Evolutionary conservation across 1,284 basidiomycete genomes (phyloP).

Genomic region (Ganoderma sp.): DNA sequence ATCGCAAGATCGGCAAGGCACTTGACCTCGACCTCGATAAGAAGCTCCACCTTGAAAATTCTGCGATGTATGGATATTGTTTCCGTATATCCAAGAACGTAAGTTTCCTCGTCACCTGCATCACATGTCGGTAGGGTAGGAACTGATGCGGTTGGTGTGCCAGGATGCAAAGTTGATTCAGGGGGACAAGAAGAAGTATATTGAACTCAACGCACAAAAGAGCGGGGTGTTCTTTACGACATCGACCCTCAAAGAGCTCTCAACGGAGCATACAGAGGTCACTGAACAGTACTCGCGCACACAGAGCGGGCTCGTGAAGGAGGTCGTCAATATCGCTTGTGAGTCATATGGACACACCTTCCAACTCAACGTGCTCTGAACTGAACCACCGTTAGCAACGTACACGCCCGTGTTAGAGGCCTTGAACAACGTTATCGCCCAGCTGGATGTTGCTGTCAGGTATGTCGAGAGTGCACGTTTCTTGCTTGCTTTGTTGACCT

Average conservation of each 20-base stretch:
- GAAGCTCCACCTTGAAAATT: constrained; percentile 96
- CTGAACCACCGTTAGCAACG: constrained; percentile 60
- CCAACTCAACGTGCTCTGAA: neutral
- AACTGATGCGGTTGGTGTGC: constrained; percentile 3
- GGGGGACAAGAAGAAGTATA: constrained; percentile 70
- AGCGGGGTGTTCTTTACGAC: constrained; percentile 95
- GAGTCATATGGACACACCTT: constrained; percentile 38
- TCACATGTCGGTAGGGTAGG: neutral
- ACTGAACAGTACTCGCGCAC: constrained; percentile 76
- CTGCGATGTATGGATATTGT: constrained; percentile 89
- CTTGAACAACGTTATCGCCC: constrained; percentile 88
- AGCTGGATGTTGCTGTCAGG: constrained; percentile 93
- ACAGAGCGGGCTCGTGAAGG: constrained; percentile 88
- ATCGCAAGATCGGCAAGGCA: constrained; percentile 73
- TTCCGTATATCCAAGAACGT: constrained; percentile 91
- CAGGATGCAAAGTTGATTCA: constrained; percentile 85
- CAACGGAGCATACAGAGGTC: constrained; percentile 77
- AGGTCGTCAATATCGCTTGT: constrained; percentile 94
- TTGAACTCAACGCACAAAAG: constrained; percentile 87
- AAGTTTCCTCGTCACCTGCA: neutral
- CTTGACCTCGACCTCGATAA: constrained; percentile 91
- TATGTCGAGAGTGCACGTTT: constrained; percentile 39
- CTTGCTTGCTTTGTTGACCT: constrained; percentile 4
- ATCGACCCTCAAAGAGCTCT: constrained; percentile 70
- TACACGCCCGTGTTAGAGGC: constrained; percentile 91